Conservation (phyloP, 2,329 filamentous ascomycete genomes). For the Apiospora aurea region DNA sequence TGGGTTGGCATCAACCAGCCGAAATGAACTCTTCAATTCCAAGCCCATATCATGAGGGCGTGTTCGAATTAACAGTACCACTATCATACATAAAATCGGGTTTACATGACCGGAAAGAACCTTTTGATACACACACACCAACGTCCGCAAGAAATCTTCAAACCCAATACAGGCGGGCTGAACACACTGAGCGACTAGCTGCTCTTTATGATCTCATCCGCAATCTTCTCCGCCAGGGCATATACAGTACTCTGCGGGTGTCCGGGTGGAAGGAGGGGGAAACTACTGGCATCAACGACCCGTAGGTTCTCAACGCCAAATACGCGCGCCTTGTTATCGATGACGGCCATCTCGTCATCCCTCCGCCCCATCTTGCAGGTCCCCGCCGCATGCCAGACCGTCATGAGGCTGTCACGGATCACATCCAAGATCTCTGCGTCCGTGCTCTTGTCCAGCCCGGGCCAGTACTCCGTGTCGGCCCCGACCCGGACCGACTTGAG, state of each 20-base stretch:
- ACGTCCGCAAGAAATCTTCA: not conserved
- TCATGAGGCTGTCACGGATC: slow-evolving; percentile 27
- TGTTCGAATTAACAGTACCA: not conserved
- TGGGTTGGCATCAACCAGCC: not conserved
- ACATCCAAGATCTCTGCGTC: slow-evolving; percentile 28
- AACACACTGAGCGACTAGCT: not conserved
- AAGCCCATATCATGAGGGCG: not conserved
- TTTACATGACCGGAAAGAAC: not conserved
- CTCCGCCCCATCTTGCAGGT: slow-evolving; percentile 33
- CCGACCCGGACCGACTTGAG: slow-evolving; percentile 20
- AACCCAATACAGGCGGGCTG: not conserved
- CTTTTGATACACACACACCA: not conserved
- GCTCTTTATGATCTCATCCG: not conserved
- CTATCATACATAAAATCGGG: not conserved
- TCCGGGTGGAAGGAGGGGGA: slow-evolving; percentile 29
- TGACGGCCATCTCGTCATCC: slow-evolving; percentile 29
- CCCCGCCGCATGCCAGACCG: slow-evolving; percentile 30
- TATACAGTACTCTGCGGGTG: slow-evolving; percentile 28
- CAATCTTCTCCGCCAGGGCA: slow-evolving; percentile 28
- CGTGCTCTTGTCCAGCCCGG: slow-evolving; percentile 24
- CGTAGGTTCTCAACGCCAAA: slow-evolving; percentile 30
- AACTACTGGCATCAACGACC: slow-evolving; percentile 29
- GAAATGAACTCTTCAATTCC: not conserved
- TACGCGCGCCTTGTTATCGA: slow-evolving; percentile 31
- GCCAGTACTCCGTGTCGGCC: slow-evolving; percentile 27